Base-by-base conservation (phyloP, 805 yeast genomes). In the Nakazawaea wickerhamii region DNA sequence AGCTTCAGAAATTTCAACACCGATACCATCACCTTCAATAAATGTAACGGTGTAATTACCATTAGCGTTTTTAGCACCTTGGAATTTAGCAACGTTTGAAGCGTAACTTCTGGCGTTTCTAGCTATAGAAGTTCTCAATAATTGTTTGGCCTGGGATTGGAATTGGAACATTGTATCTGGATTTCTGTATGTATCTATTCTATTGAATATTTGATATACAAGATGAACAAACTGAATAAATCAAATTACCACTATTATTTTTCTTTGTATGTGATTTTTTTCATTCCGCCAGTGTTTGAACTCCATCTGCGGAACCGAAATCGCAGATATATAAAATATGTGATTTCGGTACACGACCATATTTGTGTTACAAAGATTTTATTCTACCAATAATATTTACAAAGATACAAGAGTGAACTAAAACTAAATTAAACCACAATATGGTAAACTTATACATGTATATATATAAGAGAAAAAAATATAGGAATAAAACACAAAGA, bases 21-120 rank as follows among this genome's bases (percentile, higher is more conserved):
- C 99, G 55, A 91, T 89, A 75, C 99, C 99, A 63, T 91, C 98
- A 71, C 98, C 98, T 70, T 90, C 97, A 57, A 93, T 91, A 71
- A 93, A 75, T 35, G 99, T 91, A 50, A 93, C 99, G 43, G 87
- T 79, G 72, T 80, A 91, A 58, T 84, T 85, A 51, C 98, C 98
- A 49, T 84, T 78, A 48, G 82, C 69, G 48, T 75, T 75, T 61
- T 77, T 79, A 51, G 63, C 46, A 50, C 87, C 86, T 50, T 79
- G 71, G 68, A 73, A 81, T 61, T 79, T 81, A 54, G 86, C 84
- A 50, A 81, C 80, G 44, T 64, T 74, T 57, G 57, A 63, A 50
- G 65, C 57, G 46, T 59, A 58, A 15, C 49, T 44, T 60, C 65
- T 61, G 36, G 49, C 49, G n/a, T 48, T 45, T 57, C 61, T 59